A percentile compares a stretch with the other conserved stretches of the same genome.
Evolutionary conservation across 2,329 filamentous ascomycete species (phyloP).

Genomic region (Colletotrichum magnum): DNA sequence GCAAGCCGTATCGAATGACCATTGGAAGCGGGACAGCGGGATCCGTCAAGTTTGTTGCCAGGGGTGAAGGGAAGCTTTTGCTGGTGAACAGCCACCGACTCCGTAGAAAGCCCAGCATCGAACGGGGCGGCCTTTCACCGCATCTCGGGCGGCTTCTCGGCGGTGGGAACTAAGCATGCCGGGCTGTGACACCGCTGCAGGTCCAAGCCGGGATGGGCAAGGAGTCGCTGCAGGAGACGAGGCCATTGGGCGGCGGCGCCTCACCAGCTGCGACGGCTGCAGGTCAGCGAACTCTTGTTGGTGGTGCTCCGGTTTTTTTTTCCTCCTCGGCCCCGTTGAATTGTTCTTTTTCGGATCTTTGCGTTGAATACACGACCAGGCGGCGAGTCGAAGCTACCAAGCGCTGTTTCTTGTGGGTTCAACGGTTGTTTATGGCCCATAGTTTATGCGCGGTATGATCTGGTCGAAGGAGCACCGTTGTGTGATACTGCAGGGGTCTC

Average conservation of each 20-base stretch:
- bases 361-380: slow-evolving; percentile 12
- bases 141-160: slow-evolving; percentile 36
- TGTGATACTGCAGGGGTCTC: slow-evolving; percentile 7
- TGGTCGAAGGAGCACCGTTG: not conserved
- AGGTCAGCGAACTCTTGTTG: slow-evolving; percentile 23
- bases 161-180: slow-evolving; percentile 33
- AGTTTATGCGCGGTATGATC: slow-evolving; percentile 16
- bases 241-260: slow-evolving; percentile 31
- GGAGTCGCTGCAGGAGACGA: slow-evolving; percentile 22
- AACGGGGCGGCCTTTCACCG: slow-evolving; percentile 37
- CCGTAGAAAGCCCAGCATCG: slow-evolving; percentile 3
- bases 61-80: slow-evolving; percentile 11
- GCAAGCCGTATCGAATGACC: slow-evolving; percentile 22
- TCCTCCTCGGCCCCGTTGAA: not conserved
- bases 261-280: slow-evolving; percentile 28
- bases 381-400: not conserved
- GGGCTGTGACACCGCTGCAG: slow-evolving; percentile 35
- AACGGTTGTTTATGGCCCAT: not conserved
- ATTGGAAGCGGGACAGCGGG: slow-evolving; percentile 6
- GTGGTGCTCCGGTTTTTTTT: slow-evolving; percentile 26
- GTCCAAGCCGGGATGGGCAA: slow-evolving; percentile 37
- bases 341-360: not conserved
- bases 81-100: slow-evolving; percentile 18
- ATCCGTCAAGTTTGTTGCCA: slow-evolving; percentile 6
- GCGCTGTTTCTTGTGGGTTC: not conserved